Percentiles rank a stretch among this genome's conserved stretches.
Conservation (phyloP, 1,284 basidiomycete genomes). For the Amanita bisporigera region DNA sequence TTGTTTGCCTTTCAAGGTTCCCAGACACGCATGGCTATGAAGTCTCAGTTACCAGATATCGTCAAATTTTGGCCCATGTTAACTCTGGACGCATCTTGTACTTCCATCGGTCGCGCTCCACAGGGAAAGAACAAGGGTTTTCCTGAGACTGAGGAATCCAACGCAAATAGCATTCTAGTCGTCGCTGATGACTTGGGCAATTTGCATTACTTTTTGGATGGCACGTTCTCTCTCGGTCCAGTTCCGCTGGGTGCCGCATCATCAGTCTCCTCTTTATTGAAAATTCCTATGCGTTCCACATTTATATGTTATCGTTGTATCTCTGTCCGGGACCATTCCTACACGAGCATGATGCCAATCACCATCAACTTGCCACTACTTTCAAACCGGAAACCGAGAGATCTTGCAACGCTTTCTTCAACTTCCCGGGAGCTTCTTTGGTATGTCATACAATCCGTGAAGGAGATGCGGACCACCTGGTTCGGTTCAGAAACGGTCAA, state of each 20-base stretch:
- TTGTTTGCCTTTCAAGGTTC: conserved; percentile 78
- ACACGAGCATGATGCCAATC: conserved; percentile 53
- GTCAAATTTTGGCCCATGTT: conserved; percentile 74
- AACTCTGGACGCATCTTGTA: conserved; percentile 55
- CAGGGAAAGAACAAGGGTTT: conserved; percentile 42
- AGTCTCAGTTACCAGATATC: conserved; percentile 55
- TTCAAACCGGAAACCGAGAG: conserved; percentile 57
- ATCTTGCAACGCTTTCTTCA: conserved; percentile 72
- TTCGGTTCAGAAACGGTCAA: conserved; percentile 66
- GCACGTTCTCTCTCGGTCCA: conserved; percentile 77
- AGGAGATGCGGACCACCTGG: conserved; percentile 75
- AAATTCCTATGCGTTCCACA: conserved; percentile 51
- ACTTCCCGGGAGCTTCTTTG: conserved; percentile 71
- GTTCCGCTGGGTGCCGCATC: conserved; percentile 49
- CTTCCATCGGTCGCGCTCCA: conserved; percentile 59
- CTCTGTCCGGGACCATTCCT: conserved; percentile 27
- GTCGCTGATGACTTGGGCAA: conserved; percentile 61
- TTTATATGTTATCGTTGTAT: conserved; percentile 55
- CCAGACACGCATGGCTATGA: conserved; percentile 53
- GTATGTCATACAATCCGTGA: conserved; percentile 70
- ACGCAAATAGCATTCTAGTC: conserved; percentile 65
- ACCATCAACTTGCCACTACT: conserved; percentile 64
- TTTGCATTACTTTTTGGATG: conserved; percentile 75
- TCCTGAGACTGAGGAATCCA: conserved; percentile 59
- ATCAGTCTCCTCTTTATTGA: conserved; percentile 54